Evolutionary conservation across 345 rosid species (phyloP), one percentile per base, ranked within the genome.

Genomic region (Gynandropsis gynandra): DNA sequence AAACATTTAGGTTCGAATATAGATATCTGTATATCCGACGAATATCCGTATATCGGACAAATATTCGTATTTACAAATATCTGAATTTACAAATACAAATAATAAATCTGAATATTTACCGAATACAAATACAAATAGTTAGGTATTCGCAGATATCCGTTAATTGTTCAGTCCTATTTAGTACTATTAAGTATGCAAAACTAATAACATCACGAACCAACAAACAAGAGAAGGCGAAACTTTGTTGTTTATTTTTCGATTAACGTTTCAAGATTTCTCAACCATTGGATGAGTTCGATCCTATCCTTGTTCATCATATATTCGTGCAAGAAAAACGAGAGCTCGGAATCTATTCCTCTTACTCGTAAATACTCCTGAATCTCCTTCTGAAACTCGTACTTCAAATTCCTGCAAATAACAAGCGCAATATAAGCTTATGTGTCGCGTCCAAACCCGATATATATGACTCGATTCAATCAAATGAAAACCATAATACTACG

Each of bases 231-330:
- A 6, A 7, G 12, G 4, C 10, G 13, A 45, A 10, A 10, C 0
- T 11, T 11, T 32, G n/a, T 2, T n/a, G 47, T 56, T 59, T 72
- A 79, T 42, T 61, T 68, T 16, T 76, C 68, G 8, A 81, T 64
- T 65, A 76, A 65, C 16, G 67, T 50, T 44, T 77, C 67, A 52
- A 81, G 72, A 55, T 69, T 79, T 60, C 55, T 54, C 70, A 78
- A 65, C 96, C 94, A 87, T 24, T 57, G 66, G 37, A 82, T 69
- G 39, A 76, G 82, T 63, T 84, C 90, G 56, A 73, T 77, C 68
- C 77, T 74, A 72, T 84, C 84, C 61, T 84, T 82, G 61, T 87
- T 81, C 81, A 47, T 58, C 80, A 81, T 74, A 70, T 76, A 84
- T 19, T 78, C 78, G 47, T 83, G 96, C 73, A 87, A 53, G 75